Conservation (phyloP, 1,284 basidiomycete species). For the Phylloporus sp. region DNA sequence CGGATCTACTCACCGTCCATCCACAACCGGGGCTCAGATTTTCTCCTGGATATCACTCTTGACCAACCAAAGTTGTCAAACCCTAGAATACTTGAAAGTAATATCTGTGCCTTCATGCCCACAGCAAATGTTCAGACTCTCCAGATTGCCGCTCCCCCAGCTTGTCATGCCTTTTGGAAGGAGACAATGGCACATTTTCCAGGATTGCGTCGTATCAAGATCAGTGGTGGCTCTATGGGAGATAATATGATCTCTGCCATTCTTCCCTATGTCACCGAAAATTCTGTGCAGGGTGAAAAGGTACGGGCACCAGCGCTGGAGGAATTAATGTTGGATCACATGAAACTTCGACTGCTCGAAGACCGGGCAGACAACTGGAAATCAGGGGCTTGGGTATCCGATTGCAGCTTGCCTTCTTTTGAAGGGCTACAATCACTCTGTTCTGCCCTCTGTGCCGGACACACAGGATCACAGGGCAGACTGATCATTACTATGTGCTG, state of each 20-base stretch:
- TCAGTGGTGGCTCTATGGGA: not conserved
- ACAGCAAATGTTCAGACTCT: not conserved
- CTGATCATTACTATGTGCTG: not conserved
- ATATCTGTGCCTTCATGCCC: not conserved
- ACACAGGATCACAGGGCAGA: not conserved
- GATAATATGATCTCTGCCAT: not conserved
- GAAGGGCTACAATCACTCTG: not conserved
- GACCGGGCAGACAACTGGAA: too few relatives aligned
- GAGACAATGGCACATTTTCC: not conserved
- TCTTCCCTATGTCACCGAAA: too few relatives aligned
- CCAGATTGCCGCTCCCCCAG: not conserved
- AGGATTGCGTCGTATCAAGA: not conserved
- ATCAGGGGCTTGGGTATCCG: too few relatives aligned
- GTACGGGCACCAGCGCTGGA: not conserved
- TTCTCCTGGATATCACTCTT: not conserved
- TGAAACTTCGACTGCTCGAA: not conserved
- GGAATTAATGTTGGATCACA: not conserved
- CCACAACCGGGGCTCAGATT: not conserved
- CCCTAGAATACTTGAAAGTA: not conserved
- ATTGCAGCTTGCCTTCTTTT: not conserved
- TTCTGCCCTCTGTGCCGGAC: not conserved
- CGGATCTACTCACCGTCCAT: too few relatives aligned
- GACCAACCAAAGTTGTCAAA: not conserved
- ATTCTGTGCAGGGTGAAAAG: not conserved
- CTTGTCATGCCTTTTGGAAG: not conserved